Evolutionary conservation across 768 basidiomycete species (phyloP), one percentile per base, ranked within the genome.

Genomic region (Mycena chlorophos): DNA sequence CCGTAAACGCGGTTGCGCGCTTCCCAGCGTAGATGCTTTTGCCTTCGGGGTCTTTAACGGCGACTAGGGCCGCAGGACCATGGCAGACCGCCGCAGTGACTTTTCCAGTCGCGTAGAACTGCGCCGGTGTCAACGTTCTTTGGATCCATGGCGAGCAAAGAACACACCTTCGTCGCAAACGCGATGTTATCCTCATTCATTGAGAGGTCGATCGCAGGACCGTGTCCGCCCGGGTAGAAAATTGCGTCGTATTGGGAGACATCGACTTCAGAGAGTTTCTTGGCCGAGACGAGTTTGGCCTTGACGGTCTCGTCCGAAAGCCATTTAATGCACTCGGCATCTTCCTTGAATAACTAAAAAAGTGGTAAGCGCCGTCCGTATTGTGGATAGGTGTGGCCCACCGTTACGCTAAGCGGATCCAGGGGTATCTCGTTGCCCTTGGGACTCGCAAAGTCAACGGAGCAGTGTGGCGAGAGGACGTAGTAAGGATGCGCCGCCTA

Each of bases 351-450:
- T n/a, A n/a, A n/a, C n/a, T n/a, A n/a, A n/a, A n/a, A n/a, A n/a
- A n/a, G n/a, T n/a, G n/a, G n/a, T n/a, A n/a, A n/a, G n/a, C n/a
- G n/a, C n/a, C n/a, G n/a, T n/a, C n/a, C n/a, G n/a, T n/a, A n/a
- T n/a, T n/a, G n/a, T n/a, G n/a, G n/a, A n/a, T n/a, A n/a, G n/a
- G n/a, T n/a, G n/a, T n/a, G n/a, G n/a, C n/a, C n/a, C n/a, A n/a
- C n/a, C n/a, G n/a, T n/a, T n/a, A 84, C 72, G 60, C 82, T 85
- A 19, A 50, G 28, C 49, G 73, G 72, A 68, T 89, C 88, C 23
- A 91, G 58, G 0, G 89, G 88, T 2, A 89, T 87, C 61, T 86
- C 84, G 23, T 87, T 78, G 53, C 87, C 87, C 8, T 68, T 68
- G 4, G 84, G 84, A 1, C 82, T 73, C 1, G 84, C 86, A 59